A percentile compares a stretch with the other conserved stretches of the same genome.
These are phyloP conservation scores for Colletotrichum shisoi DNA, from an alignment of 2,329 filamentous ascomycete genomes.

Conservation along the genomic window DNA sequence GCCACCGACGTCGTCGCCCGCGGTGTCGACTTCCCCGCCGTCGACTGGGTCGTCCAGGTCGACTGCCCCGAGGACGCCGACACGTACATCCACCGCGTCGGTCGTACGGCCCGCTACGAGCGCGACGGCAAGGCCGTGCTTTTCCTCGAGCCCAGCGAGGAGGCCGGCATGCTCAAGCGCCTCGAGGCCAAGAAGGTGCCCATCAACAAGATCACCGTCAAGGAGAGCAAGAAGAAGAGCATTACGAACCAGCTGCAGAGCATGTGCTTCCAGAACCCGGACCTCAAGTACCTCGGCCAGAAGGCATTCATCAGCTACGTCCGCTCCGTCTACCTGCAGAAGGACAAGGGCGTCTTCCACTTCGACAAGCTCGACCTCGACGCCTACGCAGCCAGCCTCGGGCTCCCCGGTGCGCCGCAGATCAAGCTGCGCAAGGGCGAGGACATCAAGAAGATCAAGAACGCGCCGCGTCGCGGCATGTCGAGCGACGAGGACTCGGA, in stretches of 20 bases:
- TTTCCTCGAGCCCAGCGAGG: constrained; percentile 91
- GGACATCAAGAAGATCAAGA: constrained; percentile 86
- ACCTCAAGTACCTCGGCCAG: constrained; percentile 92
- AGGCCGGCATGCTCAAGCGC: constrained; percentile 85
- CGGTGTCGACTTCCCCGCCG: constrained; percentile 93
- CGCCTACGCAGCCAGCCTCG: constrained; percentile 83
- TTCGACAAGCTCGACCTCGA: constrained; percentile 84
- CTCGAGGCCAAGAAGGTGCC: constrained; percentile 90
- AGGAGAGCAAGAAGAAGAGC: constrained; percentile 86
- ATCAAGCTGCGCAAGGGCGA: constrained; percentile 94
- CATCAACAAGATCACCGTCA: constrained; percentile 84
- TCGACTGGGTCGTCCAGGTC: constrained; percentile 99
- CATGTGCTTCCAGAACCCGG: constrained; percentile 94
- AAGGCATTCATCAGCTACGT: constrained; percentile 95
- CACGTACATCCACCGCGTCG: constrained; percentile 96
- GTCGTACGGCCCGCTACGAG: constrained; percentile 92
- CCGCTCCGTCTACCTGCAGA: constrained; percentile 84
- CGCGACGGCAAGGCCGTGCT: constrained; percentile 86
- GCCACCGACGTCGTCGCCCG: constrained; percentile 94
- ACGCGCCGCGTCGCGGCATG: constrained; percentile 74
- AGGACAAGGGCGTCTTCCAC: constrained; percentile 90
- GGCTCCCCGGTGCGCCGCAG: constrained; percentile 87
- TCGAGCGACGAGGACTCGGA: constrained; percentile 70
- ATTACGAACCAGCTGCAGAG: constrained; percentile 87
- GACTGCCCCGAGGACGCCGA: constrained; percentile 96